Evolutionary conservation across 179 eudicot species (phyloP).

Genomic region (Corrigiola litoralis): DNA sequence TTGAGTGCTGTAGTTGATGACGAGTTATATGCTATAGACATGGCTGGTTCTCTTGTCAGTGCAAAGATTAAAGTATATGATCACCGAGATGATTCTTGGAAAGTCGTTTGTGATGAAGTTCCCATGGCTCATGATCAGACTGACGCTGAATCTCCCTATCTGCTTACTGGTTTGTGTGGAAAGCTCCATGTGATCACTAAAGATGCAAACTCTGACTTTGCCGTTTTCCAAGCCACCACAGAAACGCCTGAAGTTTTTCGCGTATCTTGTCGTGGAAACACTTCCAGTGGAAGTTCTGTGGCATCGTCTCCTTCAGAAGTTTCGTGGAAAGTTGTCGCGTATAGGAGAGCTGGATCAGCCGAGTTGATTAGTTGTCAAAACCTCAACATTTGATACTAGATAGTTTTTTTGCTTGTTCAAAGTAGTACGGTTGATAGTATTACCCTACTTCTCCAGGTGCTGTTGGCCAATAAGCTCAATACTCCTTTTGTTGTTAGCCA

Average conservation of each 20-base stretch:
- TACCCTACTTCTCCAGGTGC: too few relatives aligned
- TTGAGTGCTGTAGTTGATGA: constrained; percentile 70
- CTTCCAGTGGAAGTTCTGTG: constrained; percentile 23
- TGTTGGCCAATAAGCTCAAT: too few relatives aligned
- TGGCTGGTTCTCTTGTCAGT: constrained; percentile 58
- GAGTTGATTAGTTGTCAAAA: constrained; percentile 79
- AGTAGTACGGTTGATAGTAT: too few relatives aligned
- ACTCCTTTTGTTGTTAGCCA: too few relatives aligned
- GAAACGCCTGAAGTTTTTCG: constrained; percentile 18
- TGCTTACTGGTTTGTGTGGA: constrained; percentile 69
- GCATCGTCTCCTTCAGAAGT: constrained; percentile 21
- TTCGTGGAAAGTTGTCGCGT: constrained; percentile 59
- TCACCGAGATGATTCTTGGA: constrained; percentile 72
- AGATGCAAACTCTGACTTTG: constrained; percentile 49
- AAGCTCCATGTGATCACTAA: constrained; percentile 82
- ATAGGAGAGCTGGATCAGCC: constrained; percentile 46
- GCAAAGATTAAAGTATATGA: constrained; percentile 76
- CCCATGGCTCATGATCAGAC: constrained; percentile 49
- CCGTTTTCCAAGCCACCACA: constrained; percentile 53
- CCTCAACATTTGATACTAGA: constrained; percentile 27
- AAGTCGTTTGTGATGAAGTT: constrained; percentile 57
- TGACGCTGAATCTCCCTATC: constrained; percentile 82
- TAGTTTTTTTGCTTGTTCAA: too few relatives aligned
- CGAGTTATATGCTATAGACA: constrained; percentile 75
- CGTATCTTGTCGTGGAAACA: constrained; percentile 18